Conservation (phyloP, 768 basidiomycete genomes). For the Rhodotorula kratochvilovae region DNA sequence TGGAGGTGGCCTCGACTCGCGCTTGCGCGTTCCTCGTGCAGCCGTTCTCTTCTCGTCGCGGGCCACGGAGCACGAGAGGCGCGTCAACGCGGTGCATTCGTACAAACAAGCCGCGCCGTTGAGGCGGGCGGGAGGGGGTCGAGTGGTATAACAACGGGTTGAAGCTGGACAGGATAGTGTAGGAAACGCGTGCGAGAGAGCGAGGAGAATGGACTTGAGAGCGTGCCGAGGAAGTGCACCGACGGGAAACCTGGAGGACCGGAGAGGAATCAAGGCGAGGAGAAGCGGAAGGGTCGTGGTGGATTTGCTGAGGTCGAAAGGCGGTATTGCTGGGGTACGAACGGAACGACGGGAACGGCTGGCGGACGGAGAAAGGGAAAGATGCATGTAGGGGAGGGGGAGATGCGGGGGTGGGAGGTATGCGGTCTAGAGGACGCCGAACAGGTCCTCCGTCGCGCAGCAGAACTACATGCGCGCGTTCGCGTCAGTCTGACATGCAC, state of each 20-base stretch:
- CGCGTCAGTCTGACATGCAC: slow-evolving; percentile 17
- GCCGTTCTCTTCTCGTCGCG: too few relatives aligned
- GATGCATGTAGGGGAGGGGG: neutral
- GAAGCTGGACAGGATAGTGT: neutral
- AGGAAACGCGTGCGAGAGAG: too few relatives aligned
- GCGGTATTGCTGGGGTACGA: neutral
- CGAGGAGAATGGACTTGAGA: too few relatives aligned
- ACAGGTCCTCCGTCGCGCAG: slow-evolving; percentile 74
- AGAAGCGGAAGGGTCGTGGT: neutral
- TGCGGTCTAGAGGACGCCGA: slow-evolving; percentile 36
- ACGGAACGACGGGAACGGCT: neutral
- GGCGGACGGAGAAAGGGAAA: neutral
- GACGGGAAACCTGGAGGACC: too few relatives aligned
- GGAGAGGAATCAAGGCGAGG: too few relatives aligned
- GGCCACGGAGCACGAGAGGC: too few relatives aligned
- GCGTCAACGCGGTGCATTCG: too few relatives aligned
- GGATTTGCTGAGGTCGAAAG: neutral
- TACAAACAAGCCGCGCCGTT: neutral
- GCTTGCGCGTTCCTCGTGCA: too few relatives aligned
- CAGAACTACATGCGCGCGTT: slow-evolving; percentile 61
- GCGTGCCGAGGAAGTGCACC: too few relatives aligned
- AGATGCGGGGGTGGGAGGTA: neutral
- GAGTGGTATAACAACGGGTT: neutral
- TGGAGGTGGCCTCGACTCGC: too few relatives aligned
- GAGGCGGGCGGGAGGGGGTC: neutral